These are phyloP conservation scores for Alternaria sp. DNA, from an alignment of 2,329 filamentous ascomycete species.

Conservation along the genomic window DNA sequence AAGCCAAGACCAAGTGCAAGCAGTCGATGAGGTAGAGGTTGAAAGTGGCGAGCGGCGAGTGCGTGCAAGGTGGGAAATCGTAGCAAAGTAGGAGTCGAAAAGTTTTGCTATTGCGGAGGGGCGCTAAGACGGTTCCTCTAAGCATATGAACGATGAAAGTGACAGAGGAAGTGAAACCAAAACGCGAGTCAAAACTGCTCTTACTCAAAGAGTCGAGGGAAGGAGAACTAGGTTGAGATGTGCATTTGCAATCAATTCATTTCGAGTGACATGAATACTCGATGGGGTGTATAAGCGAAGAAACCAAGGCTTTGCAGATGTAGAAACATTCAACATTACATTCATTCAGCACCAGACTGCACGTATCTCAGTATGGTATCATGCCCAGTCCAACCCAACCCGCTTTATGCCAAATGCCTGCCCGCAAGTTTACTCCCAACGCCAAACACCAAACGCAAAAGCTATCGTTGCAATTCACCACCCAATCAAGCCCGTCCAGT, in stretches of 20 bases:
- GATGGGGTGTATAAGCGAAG: background rate
- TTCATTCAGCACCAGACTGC: conserved; percentile 16
- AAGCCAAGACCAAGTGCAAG: background rate
- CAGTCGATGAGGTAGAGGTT: background rate
- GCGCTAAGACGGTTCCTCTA: background rate
- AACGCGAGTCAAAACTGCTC: background rate
- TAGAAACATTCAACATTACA: conserved; percentile 10
- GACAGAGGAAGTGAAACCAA: background rate
- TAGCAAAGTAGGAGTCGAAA: background rate
- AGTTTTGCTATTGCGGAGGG: conserved; percentile 2
- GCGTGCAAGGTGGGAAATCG: background rate
- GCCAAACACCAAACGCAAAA: conserved; percentile 14
- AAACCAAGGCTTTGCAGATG: background rate
- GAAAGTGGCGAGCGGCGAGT: background rate
- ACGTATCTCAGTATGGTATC: conserved; percentile 21
- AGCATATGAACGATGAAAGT: background rate
- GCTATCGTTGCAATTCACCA: background rate
- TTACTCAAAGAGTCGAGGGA: background rate
- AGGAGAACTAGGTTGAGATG: background rate
- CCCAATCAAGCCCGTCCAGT: conserved; percentile 27
- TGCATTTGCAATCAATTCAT: background rate
- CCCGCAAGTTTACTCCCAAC: conserved; percentile 3
- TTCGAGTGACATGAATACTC: background rate
- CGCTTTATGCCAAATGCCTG: conserved; percentile 11
- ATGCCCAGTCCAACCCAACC: conserved; percentile 9